A percentile compares a stretch with the other conserved stretches of the same genome.
Evolutionary conservation across 345 rosid species (phyloP).

Genomic region (Gossypium ekmanianum): DNA sequence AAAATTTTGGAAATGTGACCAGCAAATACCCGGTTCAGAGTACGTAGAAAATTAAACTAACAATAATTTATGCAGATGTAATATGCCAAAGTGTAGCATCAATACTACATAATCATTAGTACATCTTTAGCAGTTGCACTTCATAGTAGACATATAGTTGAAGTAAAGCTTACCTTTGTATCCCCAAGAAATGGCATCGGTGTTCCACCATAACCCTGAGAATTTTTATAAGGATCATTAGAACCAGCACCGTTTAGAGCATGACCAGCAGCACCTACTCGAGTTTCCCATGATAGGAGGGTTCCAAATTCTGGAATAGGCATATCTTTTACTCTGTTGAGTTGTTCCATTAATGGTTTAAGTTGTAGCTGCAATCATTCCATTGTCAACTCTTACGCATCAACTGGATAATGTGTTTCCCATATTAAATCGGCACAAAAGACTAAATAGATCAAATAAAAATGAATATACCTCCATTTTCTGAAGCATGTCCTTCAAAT

Average conservation of each 20-base stretch:
- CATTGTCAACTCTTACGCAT: background rate
- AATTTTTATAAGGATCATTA: constrained; percentile 66
- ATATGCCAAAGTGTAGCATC: constrained; percentile 2
- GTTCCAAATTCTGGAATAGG: constrained; percentile 66
- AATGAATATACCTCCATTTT: constrained; percentile 58
- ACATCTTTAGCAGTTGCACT: constrained; percentile 12
- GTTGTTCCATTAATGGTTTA: constrained; percentile 70
- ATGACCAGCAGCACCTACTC: constrained; percentile 64
- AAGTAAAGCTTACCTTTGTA: constrained; percentile 53
- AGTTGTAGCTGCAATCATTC: constrained; percentile 62
- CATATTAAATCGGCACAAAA: background rate
- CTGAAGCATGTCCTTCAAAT: constrained; percentile 70
- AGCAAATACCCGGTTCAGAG: background rate
- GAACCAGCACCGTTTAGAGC: constrained; percentile 53
- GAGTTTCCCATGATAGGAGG: constrained; percentile 91
- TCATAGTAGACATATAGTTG: constrained; percentile 3
- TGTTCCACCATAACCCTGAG: constrained; percentile 74
- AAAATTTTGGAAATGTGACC: background rate
- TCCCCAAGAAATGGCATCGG: constrained; percentile 92
- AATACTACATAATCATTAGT: background rate
- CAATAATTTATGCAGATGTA: background rate
- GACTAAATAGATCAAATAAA: background rate
- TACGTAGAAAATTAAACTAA: background rate
- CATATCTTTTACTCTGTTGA: constrained; percentile 76
- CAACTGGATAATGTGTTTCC: background rate